Evolutionary conservation across 2,329 filamentous ascomycete species (phyloP).

Genomic region (Grosmannia serpens): DNA sequence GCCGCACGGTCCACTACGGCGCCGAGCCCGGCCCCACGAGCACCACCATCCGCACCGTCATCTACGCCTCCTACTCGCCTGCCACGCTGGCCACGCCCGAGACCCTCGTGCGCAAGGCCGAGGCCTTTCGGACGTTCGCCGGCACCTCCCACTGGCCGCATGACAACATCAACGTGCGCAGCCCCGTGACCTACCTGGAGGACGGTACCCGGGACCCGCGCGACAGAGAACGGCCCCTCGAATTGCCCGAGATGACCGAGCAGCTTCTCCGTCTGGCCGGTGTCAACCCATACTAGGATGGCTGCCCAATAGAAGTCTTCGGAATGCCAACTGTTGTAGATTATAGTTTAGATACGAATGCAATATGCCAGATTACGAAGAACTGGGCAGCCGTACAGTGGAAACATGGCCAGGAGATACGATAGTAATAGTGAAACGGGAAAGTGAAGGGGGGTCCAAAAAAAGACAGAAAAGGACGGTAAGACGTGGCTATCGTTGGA

Average conservation of each 20-base stretch:
- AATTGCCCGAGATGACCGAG: conserved; percentile 24
- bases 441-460: too few species aligned
- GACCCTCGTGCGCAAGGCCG: conserved; percentile 17
- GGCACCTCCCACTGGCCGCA: conserved; percentile 20
- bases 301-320: too few species aligned
- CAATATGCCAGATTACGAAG: too few species aligned
- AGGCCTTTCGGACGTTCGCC: conserved; percentile 16
- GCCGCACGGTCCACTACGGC: conserved; percentile 24
- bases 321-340: too few species aligned
- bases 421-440: too few species aligned
- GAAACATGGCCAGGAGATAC: too few species aligned
- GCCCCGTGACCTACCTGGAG: neutral
- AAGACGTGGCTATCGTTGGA: too few species aligned
- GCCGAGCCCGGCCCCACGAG: conserved; percentile 17
- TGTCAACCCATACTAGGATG: conserved; percentile 16
- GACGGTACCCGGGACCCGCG: conserved; percentile 1
- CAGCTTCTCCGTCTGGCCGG: conserved; percentile 22
- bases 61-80: conserved; percentile 24
- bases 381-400: too few species aligned
- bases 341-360: too few species aligned
- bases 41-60: conserved; percentile 18
- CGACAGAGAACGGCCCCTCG: conserved; percentile 18
- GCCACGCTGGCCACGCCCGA: conserved; percentile 19
- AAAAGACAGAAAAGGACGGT: too few species aligned
- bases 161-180: conserved; percentile 4